Evolutionary conservation across 2,329 filamentous ascomycete genomes (phyloP).

Genomic region (Xylariaceae sp.): DNA sequence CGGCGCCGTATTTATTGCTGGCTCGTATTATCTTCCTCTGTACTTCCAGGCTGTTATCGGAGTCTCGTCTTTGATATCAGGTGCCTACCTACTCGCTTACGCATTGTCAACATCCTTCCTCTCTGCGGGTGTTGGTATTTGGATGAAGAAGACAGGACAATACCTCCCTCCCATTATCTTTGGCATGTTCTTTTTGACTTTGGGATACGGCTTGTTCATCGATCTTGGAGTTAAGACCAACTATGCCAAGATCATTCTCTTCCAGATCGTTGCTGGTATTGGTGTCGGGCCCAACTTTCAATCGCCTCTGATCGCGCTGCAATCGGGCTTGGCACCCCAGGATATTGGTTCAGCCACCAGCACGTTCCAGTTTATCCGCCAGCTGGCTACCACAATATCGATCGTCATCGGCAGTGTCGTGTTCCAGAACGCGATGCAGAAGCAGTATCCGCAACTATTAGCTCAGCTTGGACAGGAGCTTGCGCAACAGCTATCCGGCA

Average conservation of each 20-base stretch:
- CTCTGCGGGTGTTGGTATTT: conserved; percentile 54
- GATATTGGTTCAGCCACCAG: conserved; percentile 68
- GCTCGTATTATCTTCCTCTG: conserved; percentile 75
- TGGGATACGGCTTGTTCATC: conserved; percentile 63
- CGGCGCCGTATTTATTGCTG: conserved; percentile 72
- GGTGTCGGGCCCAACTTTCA: conserved; percentile 69
- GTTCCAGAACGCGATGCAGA: conserved; percentile 71
- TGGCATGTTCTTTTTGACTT: conserved; percentile 55
- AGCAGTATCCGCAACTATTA: conserved; percentile 46
- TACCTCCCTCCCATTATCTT: conserved; percentile 59
- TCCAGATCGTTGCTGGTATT: conserved; percentile 59
- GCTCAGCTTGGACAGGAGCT: conserved; percentile 46
- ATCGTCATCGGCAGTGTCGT: conserved; percentile 74
- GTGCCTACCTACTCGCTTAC: conserved; percentile 68
- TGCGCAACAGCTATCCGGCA: conserved; percentile 45
- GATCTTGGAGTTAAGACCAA: conserved; percentile 54
- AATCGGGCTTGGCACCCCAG: conserved; percentile 55
- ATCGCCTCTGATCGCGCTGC: conserved; percentile 63
- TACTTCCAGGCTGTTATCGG: conserved; percentile 71
- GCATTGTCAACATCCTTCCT: conserved; percentile 63
- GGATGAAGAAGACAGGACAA: conserved; percentile 61
- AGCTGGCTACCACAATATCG: conserved; percentile 63
- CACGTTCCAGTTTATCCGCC: conserved; percentile 64
- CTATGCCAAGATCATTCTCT: conserved; percentile 56
- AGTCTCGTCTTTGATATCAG: conserved; percentile 59